A percentile compares a stretch with the other conserved stretches of the same genome.
These are phyloP conservation scores for Penicillium sp. DNA, from an alignment of 2,329 filamentous ascomycete genomes.

Conservation along the genomic window DNA sequence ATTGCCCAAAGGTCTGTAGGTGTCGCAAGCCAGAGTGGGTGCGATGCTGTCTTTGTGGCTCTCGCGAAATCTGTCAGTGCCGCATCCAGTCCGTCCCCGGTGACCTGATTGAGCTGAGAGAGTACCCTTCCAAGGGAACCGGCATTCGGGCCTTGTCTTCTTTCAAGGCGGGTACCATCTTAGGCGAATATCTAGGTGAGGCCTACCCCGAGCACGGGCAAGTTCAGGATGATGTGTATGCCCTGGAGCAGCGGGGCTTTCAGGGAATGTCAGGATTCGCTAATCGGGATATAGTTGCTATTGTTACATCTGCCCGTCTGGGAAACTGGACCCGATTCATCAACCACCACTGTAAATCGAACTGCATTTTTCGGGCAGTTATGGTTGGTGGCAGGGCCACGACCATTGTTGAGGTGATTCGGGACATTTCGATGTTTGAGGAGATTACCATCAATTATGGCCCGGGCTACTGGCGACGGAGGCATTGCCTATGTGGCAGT, in stretches of 20 bases:
- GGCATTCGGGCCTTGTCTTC: slow-evolving; percentile 33
- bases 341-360: slow-evolving; percentile 40
- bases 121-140: slow-evolving; percentile 32
- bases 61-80: slow-evolving; percentile 25
- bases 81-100: slow-evolving; percentile 11
- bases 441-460: slow-evolving; percentile 41
- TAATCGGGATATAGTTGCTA: neutral
- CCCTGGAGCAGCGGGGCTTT: neutral
- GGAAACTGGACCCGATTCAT: slow-evolving; percentile 42
- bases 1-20: neutral
- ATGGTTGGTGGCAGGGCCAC: slow-evolving; percentile 25
- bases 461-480: slow-evolving; percentile 26
- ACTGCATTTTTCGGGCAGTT: slow-evolving; percentile 19
- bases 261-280: neutral
- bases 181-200: slow-evolving; percentile 32
- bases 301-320: slow-evolving; percentile 16
- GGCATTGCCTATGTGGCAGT: neutral
- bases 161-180: slow-evolving; percentile 26
- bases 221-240: neutral
- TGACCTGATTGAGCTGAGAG: slow-evolving; percentile 34
- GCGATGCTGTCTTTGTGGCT: slow-evolving; percentile 23
- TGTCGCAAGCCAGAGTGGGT: slow-evolving; percentile 10
- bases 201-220: slow-evolving; percentile 1
- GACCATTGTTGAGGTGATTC: slow-evolving; percentile 23
- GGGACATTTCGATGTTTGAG: slow-evolving; percentile 35